Evolutionary conservation across 345 rosid genomes (phyloP).

Genomic region (Aegle marmelos): DNA sequence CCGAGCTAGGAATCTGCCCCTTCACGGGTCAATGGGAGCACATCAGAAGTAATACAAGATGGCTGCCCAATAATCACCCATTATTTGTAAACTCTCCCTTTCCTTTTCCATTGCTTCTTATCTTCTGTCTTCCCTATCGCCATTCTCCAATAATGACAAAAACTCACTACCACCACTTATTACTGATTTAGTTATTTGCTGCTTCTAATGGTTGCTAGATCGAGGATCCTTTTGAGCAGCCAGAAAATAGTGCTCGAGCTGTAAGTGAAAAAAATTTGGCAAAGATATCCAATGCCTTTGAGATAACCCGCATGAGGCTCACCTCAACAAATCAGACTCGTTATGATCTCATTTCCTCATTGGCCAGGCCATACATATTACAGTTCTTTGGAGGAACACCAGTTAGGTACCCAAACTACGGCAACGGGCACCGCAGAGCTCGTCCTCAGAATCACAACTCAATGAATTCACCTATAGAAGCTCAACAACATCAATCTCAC

Average conservation of each 20-base stretch:
- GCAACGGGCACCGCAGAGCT: slow-evolving; percentile 5
- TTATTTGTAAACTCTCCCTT: slow-evolving; percentile 49
- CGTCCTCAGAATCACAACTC: slow-evolving; percentile 21
- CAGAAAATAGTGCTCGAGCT: slow-evolving; percentile 71
- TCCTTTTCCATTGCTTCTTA: neutral
- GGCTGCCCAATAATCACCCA: slow-evolving; percentile 76
- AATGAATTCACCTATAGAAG: neutral
- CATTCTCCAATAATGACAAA: neutral
- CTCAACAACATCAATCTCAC: slow-evolving; percentile 25
- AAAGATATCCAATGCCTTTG: slow-evolving; percentile 54
- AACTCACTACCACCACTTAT: neutral
- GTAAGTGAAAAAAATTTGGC: slow-evolving; percentile 49
- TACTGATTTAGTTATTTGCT: neutral
- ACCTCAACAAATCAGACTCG: slow-evolving; percentile 25
- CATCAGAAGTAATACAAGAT: slow-evolving; percentile 55
- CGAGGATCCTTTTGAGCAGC: slow-evolving; percentile 95
- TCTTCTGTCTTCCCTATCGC: neutral
- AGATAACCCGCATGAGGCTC: slow-evolving; percentile 37
- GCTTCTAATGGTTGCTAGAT: slow-evolving; percentile 38
- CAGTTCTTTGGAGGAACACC: slow-evolving; percentile 25
- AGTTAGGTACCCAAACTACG: slow-evolving; percentile 14
- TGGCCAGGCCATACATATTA: slow-evolving; percentile 40
- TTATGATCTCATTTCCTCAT: slow-evolving; percentile 25
- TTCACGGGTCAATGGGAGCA: slow-evolving; percentile 72
- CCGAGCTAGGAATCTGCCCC: slow-evolving; percentile 67